Base-by-base conservation (phyloP, 1,139 yeast species). In the Protomyces pachydermus region DNA sequence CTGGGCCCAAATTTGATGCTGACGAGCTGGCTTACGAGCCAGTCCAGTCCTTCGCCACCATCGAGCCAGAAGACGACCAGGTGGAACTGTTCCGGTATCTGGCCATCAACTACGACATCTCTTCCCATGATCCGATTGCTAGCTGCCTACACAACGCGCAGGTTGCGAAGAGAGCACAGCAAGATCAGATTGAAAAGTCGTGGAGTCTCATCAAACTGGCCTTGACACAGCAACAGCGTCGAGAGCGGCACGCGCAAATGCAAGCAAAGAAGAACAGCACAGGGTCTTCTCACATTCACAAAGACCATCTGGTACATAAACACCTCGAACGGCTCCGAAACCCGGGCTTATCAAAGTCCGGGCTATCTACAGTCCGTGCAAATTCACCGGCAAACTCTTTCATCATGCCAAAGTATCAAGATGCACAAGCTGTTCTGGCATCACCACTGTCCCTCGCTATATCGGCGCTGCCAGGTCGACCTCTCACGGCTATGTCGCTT, bases 71-170 rank as follows among this genome's bases (percentile, higher is more conserved):
- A 14, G 57, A 53, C 23, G 37, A 58, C 34, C 34, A 16, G 16
- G 16, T 50, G 12, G 28, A 45, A n/a, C 51, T 55, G 12, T 64
- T 64, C 35, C 46, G 28, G 14, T 42, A 54, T 51, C 54, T 65
- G 35, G 67, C 67, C n/a, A 51, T 54, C n/a, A 48, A 55, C 9
- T 65, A 65, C 51, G 34, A n/a, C 46, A 48, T 50, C 2, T 45
- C 54, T 20, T 84, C 81, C 0, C 80, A 81, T 70, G 76, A 60
- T 20, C 39, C 58, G 25, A 51, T 53, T 16, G 84, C 83, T 46
- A 84, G 82, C 0, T 86, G 91, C 70, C 76, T 79, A 51, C 75
- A 81, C 66, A 88, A 88, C 71, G 83, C 89, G 0, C 76, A 78
- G 39, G 78, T 83, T 2, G 89, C 91, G 0, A 81, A 80, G 0